phyloP scores from a whole-genome alignment of 2,329 filamentous ascomycete genomes.

The Zymoseptoria crescenta region DNA sequence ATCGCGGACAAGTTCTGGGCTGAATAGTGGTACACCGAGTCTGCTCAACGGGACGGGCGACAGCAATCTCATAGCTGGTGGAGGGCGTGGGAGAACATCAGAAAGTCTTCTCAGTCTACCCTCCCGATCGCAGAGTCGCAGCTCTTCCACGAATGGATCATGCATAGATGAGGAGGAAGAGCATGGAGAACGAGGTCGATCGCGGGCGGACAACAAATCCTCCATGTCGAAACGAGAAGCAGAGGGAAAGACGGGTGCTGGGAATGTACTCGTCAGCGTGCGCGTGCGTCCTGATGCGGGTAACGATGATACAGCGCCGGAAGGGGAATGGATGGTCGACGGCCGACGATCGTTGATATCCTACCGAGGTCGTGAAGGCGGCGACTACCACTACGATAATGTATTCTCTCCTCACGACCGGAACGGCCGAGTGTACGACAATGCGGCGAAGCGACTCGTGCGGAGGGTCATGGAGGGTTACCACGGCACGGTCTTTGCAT shows the following conservation, averaged over 20 bases:
- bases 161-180: constrained; percentile 70
- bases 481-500: constrained; percentile 95
- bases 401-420: constrained; percentile 92
- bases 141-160: constrained; percentile 85
- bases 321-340: constrained; percentile 89
- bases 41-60: constrained; percentile 73
- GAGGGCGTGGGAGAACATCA: constrained; percentile 56
- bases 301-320: constrained; percentile 52
- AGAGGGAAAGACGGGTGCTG: constrained; percentile 64
- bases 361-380: constrained; percentile 80
- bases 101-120: constrained; percentile 69
- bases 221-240: constrained; percentile 26
- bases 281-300: constrained; percentile 77
- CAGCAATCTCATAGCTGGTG: constrained; percentile 61
- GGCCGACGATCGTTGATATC: constrained; percentile 72
- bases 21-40: constrained; percentile 51
- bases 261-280: constrained; percentile 93
- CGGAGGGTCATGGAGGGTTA: constrained; percentile 98
- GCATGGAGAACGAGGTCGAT: constrained; percentile 38
- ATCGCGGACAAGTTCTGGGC: constrained; percentile 37
- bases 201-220: constrained; percentile 25
- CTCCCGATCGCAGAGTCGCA: constrained; percentile 80
- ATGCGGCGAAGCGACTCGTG: constrained; percentile 85
- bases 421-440: constrained; percentile 90
- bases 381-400: constrained; percentile 93